Base-by-base conservation (phyloP, 2,329 filamentous ascomycete species). In the Hymenoscyphus fraxineus region DNA sequence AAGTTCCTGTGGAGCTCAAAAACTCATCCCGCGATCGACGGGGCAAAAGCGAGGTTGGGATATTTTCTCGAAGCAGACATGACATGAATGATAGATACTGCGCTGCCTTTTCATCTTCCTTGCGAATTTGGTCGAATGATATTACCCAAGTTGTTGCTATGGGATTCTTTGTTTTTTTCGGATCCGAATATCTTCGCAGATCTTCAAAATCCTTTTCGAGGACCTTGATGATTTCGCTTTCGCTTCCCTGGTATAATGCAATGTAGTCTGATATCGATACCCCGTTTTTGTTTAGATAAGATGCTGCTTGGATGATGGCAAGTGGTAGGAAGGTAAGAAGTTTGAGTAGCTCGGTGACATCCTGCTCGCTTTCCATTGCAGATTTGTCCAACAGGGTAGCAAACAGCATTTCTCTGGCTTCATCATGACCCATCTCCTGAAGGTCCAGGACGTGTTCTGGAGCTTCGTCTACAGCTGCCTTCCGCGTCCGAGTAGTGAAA, bases 131-230 rank as follows among this genome's bases (percentile, higher is more conserved):
- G 10, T 75, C 65, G 57, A 76, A 76, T 0, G 73, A 73, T 5
- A 75, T 67, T 31, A 76, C 73, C 76, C 73, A 79, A 1, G 75
- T 78, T 0, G 66, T 63, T 0, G 77, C 68, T 3, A 79, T 68
- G 0, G 77, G 44, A 6, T 60, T 44, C 13, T 39, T 73, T 9
- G 13, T 15, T 15, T 27, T 15, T 15, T 27, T 27, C 22, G 22
- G 22, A 27, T 6, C 38, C 10, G n/a, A 32, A 31, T 63, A 19
- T 59, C 62, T 56, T 40, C 62, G 39, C 65, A 12, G 7, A 16
- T 62, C 47, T 31, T 44, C 51, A n/a, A 62, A 62, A 10, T 58
- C 39, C 22, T 58, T 15, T 9, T 39, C 38, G 2, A 62, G 60
- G 9, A 47, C 12, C 19, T 62, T 12, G 6, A 62, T 47, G 4